These are phyloP conservation scores for Dictyostelium purpureum DNA, from an alignment of 78 protist species.

Conservation along the genomic window DNA sequence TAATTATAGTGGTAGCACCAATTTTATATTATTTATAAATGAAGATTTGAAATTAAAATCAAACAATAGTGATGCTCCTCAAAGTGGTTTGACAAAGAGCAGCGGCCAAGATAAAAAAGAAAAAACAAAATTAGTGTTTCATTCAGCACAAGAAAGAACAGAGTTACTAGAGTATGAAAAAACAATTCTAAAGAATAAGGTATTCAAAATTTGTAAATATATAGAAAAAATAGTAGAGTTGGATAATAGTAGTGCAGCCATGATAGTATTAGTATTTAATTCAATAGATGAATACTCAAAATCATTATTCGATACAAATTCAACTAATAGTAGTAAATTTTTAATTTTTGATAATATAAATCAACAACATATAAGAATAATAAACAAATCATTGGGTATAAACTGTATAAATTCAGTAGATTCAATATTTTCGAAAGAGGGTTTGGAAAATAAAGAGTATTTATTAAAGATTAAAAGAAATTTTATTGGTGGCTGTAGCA, in stretches of 20 bases:
- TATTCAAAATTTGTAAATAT: background rate
- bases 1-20: too few relatives aligned
- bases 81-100: background rate
- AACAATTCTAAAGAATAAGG: background rate
- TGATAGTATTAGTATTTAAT: background rate
- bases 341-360: background rate
- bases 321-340: background rate
- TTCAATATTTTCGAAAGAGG: background rate
- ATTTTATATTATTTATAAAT: background rate
- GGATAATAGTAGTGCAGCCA: background rate
- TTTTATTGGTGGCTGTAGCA: background rate
- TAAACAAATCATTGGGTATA: background rate
- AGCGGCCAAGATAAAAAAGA: background rate
- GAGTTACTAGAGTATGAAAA: background rate
- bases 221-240: background rate
- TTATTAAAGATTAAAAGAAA: too few relatives aligned
- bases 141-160: constrained; percentile 8
- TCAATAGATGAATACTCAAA: constrained; percentile 20
- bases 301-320: background rate
- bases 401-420: background rate
- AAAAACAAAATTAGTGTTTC: constrained; percentile 4
- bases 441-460: background rate
- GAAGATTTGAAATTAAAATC: background rate
- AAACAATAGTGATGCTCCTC: too few relatives aligned
- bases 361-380: background rate